Evolutionary conservation across 805 yeast genomes (phyloP), one percentile per base, ranked within the genome.

Genomic region (Wickerhamiella musiphila): DNA sequence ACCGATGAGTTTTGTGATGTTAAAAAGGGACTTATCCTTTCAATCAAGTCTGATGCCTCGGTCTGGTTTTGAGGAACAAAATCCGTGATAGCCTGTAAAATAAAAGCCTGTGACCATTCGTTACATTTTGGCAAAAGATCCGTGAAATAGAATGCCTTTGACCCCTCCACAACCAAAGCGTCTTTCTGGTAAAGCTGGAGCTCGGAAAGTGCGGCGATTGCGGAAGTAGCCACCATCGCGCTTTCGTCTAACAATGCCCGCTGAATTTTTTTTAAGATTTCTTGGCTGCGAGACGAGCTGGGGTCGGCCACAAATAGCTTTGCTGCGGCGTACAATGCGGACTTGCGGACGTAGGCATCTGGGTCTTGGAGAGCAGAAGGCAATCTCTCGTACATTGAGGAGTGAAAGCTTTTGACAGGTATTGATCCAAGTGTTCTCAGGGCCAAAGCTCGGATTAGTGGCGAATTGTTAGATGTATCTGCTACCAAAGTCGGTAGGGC

Each of bases 1-100:
- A 84, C 90, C 0, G 90, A 66, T 0, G 93, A 61, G 52, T 79
- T 83, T 12, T 73, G 74, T 49, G 79, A 92, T 46, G 73, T 92
- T 16, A 86, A 55, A 25, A 73, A 68, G 0, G 94, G 83, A 5
- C 76, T 50, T 3, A 70, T 59, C 10, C 64, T 56, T 23, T 77
- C 86, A 16, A 81, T 69, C 44, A 84, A 47, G 4, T 60, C 59
- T 26, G 68, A 54, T 0, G 93, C 82, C 23, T 77, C 86, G 2
- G 58, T 60, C n/a, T 69, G 57, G 0, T 65, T 58, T 39, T 73
- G 70, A 2, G 96, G 95, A 1, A 75, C 75, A 49, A 64, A 79
- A 6, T 68, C 55, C 62, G 71, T 61, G 25, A 84, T 48, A 0
- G 83, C 65, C 34, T 70, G 69, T 34, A 86, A 53, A 11, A 82